Conservation (phyloP, 345 rosid genomes). For the Pistacia atlantica region DNA sequence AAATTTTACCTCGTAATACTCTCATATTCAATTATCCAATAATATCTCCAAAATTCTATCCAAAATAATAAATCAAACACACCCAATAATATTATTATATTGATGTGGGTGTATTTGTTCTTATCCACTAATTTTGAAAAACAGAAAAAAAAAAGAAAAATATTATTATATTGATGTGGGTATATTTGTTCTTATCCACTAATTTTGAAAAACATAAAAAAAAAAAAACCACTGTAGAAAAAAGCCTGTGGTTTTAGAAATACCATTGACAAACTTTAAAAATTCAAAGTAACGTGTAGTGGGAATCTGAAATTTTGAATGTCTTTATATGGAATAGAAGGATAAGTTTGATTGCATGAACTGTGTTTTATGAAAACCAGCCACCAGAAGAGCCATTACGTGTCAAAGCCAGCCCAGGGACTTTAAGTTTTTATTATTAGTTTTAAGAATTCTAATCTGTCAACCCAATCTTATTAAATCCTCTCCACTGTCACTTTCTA, state of each 20-base stretch:
- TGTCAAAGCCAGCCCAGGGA: neutral
- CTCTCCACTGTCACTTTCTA: neutral
- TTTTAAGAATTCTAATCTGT: neutral
- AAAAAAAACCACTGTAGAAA: neutral
- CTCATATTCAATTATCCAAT: too few relatives aligned
- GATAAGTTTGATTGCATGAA: neutral
- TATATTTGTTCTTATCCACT: too few relatives aligned
- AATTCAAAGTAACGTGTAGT: too few relatives aligned
- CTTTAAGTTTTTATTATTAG: neutral
- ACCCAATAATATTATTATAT: too few relatives aligned
- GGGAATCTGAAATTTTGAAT: neutral
- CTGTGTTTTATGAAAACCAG: conserved; percentile 5
- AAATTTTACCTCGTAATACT: too few relatives aligned
- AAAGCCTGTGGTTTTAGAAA: neutral
- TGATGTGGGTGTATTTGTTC: too few relatives aligned
- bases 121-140: too few relatives aligned
- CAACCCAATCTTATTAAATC: neutral
- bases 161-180: too few relatives aligned
- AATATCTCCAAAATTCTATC: too few relatives aligned
- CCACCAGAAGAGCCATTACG: neutral
- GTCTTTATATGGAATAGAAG: neutral
- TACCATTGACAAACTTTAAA: too few relatives aligned
- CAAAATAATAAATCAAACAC: too few relatives aligned
- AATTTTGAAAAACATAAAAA: neutral
- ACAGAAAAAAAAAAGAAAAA: too few relatives aligned